Evolutionary conservation across 1,139 yeast genomes (phyloP).

Genomic region (Petasospora fabianii): DNA sequence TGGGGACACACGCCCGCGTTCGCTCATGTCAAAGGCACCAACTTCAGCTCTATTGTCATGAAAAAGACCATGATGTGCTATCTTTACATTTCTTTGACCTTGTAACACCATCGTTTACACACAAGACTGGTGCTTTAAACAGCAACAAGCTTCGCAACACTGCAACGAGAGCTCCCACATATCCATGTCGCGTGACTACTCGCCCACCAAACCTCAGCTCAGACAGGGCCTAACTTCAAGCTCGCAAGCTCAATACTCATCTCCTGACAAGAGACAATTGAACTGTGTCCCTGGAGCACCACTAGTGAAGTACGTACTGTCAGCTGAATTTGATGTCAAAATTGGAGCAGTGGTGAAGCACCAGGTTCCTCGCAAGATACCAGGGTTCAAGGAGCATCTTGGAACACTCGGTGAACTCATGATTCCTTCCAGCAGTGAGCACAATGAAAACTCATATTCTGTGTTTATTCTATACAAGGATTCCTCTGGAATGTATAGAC

Average conservation of each 20-base stretch:
- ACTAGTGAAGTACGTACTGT: conserved; percentile 35
- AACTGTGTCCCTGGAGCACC: conserved; percentile 6
- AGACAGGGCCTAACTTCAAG: not conserved
- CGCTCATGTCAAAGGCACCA: conserved; percentile 1
- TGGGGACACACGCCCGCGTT: too few relatives aligned
- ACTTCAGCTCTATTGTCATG: too few relatives aligned
- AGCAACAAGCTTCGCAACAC: not conserved
- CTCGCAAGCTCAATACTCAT: not conserved
- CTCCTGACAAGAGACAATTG: conserved; percentile 3
- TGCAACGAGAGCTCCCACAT: not conserved
- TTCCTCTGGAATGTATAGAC: conserved; percentile 14
- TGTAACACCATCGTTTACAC: not conserved
- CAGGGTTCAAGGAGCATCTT: conserved; percentile 39
- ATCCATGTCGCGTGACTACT: conserved; percentile 4
- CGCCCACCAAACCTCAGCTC: conserved; percentile 7
- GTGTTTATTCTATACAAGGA: conserved; percentile 22
- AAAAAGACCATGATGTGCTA: not conserved
- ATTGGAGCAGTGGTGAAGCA: conserved; percentile 50
- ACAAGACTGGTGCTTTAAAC: not conserved
- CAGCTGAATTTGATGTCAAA: conserved; percentile 58
- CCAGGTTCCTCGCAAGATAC: conserved; percentile 43
- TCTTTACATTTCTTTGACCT: too few relatives aligned
- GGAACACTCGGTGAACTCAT: conserved; percentile 45
- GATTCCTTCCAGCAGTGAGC: conserved; percentile 43
- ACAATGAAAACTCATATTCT: conserved; percentile 16